Conservation (phyloP, 371 early-diverging fungal genomes). For the Nosema muscidifuracis region DNA sequence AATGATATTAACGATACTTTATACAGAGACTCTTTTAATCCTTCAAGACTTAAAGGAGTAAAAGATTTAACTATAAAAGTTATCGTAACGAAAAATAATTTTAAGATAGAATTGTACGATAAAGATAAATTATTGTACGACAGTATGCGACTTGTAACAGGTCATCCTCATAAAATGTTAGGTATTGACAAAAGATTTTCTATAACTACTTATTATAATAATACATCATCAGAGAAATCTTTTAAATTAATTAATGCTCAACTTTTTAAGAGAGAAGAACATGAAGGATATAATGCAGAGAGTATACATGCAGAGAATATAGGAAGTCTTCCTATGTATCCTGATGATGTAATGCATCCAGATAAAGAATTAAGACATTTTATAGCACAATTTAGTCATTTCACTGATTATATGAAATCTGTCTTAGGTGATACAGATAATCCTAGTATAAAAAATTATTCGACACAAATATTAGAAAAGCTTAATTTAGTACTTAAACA, state of each 20-base stretch:
- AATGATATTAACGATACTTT: slow-evolving; percentile 39
- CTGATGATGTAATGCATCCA: slow-evolving; percentile 49
- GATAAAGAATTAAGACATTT: slow-evolving; percentile 57
- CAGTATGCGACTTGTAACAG: slow-evolving; percentile 49
- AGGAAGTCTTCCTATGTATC: slow-evolving; percentile 22
- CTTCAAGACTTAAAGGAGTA: slow-evolving; percentile 54
- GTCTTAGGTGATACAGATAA: slow-evolving; percentile 55
- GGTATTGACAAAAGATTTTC: slow-evolving; percentile 60
- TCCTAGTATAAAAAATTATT: slow-evolving; percentile 39
- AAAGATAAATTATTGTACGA: slow-evolving; percentile 59
- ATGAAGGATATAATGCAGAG: slow-evolving; percentile 46
- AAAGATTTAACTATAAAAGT: slow-evolving; percentile 60
- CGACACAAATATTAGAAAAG: slow-evolving; percentile 39
- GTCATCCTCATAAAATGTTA: slow-evolving; percentile 2
- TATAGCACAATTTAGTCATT: slow-evolving; percentile 54
- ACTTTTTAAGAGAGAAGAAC: slow-evolving; percentile 55
- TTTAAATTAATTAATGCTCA: slow-evolving; percentile 50
- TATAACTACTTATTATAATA: slow-evolving; percentile 57
- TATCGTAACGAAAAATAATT: slow-evolving; percentile 61
- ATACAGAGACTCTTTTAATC: slow-evolving; percentile 59
- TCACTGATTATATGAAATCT: slow-evolving; percentile 51
- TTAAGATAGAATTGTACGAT: slow-evolving; percentile 63
- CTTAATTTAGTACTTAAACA: slow-evolving; percentile 43
- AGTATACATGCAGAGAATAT: slow-evolving; percentile 29
- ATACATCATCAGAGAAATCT: slow-evolving; percentile 39